Base-by-base conservation (phyloP, 352 stramenopile genomes). In the Phytopythium cucurbitacearum region DNA sequence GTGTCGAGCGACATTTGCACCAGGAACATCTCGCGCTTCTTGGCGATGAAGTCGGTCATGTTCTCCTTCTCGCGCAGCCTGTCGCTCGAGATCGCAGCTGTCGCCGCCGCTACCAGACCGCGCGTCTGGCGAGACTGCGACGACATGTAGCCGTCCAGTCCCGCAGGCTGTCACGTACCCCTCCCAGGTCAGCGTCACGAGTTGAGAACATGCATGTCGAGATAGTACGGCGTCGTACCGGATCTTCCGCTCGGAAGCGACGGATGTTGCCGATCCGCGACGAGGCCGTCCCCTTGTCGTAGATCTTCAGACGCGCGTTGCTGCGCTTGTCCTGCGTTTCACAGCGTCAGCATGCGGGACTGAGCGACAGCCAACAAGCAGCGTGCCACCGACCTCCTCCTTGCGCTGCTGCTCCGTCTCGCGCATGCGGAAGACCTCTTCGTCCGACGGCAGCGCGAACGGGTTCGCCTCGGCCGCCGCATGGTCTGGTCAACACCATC, bases 21-120 rank as follows among this genome's bases (percentile, higher is more conserved):
- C 1, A 98, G 78, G 59, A 98, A 98, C 92, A 98, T 98, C 60
- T 98, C 94, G 9, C 91, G 80, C 71, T 98, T 98, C 77, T 98
- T 98, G 7, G 83, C 80, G 36, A 98, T 96, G 40, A 98, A 98
- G 56, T 98, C 92, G 4, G 85, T 62, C 89, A 98, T 98, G 64
- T 93, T 97, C 56, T 98, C 94, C 62, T 97, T 97, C 59, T 98
- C 89, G 34, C 89, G 86, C 16, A 94, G 75, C 3, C 91, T 74
- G 43, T 97, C 85, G 35, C 78, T 90, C 16, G 83, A 87, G 60
- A 95, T 92, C 12, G 80, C 81, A 2, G 82, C 78, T 0, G 85
- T 94, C 1, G 87, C 87, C 3, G 85, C 83, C 0, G 86, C 76
- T 1, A 94, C 80, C 7, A 95, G 71, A 0, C 83, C 83, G 37